Evolutionary conservation across 768 basidiomycete genomes (phyloP), one percentile per base, ranked within the genome.

Genomic region (Chlorophyllum brunneum): DNA sequence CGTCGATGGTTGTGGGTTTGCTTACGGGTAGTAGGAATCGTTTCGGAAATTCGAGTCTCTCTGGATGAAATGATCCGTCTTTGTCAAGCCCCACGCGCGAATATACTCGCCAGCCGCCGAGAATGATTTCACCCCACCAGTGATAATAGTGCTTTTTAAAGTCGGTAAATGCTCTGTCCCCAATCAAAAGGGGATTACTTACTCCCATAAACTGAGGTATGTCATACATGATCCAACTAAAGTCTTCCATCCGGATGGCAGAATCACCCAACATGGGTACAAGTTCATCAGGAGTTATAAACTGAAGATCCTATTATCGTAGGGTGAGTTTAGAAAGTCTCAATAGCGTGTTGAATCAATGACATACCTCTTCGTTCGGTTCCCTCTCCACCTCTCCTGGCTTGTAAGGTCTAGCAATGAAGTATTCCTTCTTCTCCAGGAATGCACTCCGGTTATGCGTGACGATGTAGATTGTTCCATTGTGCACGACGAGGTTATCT

Each of bases 391-490:
- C 51, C 7, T 60, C 54, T 16, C 45, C 52, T 1, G 52, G 62
- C 29, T 52, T 27, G 13, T 65, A 56, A 22, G 60, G 47, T 2
- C 67, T 67, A 2, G 46, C 39, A 7, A 70, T 62, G 10, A 74
- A 56, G 58, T 87, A 74, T 45, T 75, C 58, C 23, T 68, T 62
- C 53, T 69, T 62, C 4, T 69, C 67, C 7, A 83, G 83, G 53
- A 81, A 81, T 10, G 63, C 59, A 4, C 57, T 48, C 5, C 52
- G 54, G 39, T 69, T 61, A 4, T 54, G 38, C 4, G 85, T 80
- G 45, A 91, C 73, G 51, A 87, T 72, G 61, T 79, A 83, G 55
- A 90, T 76, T 1, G 85, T 88, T 18, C 86, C 85, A 56, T 86
- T 83, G 48, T 79, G 74, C 65, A 90, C 77, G 67, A 92, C 89